Percentiles rank a stretch among this genome's conserved stretches.
Evolutionary conservation across 2,329 filamentous ascomycete species (phyloP).

Genomic region (Claviceps sp.): DNA sequence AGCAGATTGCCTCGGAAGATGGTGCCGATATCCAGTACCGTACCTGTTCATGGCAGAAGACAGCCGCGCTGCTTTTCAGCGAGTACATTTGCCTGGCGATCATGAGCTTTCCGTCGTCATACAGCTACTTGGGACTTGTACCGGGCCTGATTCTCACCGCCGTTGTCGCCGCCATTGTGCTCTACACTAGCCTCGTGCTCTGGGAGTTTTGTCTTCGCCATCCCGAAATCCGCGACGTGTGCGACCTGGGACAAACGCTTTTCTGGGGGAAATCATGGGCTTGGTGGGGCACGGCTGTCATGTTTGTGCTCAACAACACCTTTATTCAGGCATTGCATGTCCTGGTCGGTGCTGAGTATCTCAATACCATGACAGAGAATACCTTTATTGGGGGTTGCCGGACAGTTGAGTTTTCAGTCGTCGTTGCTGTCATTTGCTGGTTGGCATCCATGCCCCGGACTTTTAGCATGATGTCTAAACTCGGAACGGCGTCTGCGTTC

Average conservation of each 20-base stretch:
- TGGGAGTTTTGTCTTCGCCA: conserved; percentile 88
- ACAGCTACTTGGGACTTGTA: conserved; percentile 74
- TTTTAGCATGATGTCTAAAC: conserved; percentile 64
- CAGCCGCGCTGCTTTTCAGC: conserved; percentile 77
- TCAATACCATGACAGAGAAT: conserved; percentile 73
- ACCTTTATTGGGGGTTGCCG: conserved; percentile 50
- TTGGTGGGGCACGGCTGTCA: conserved; percentile 57
- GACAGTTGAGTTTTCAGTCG: conserved; percentile 66
- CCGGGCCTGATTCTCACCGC: conserved; percentile 72
- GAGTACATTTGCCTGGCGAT: conserved; percentile 89
- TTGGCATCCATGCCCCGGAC: conserved; percentile 73
- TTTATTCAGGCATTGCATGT: conserved; percentile 79
- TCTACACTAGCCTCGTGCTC: conserved; percentile 53
- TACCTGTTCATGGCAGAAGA: conserved; percentile 93
- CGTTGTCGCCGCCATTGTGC: conserved; percentile 61
- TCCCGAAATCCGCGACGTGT: conserved; percentile 83
- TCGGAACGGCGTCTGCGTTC: conserved; percentile 66
- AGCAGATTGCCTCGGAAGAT: conserved; percentile 64
- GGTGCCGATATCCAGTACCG: conserved; percentile 78
- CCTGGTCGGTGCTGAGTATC: conserved; percentile 70
- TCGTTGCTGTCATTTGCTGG: conserved; percentile 64
- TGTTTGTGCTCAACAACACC: conserved; percentile 91
- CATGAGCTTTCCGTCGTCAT: conserved; percentile 94
- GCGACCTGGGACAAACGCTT: conserved; percentile 89
- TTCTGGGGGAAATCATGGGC: conserved; percentile 74